phyloP scores from a whole-genome alignment of 345 rosid species.

The Crucihimalaya himalaica region DNA sequence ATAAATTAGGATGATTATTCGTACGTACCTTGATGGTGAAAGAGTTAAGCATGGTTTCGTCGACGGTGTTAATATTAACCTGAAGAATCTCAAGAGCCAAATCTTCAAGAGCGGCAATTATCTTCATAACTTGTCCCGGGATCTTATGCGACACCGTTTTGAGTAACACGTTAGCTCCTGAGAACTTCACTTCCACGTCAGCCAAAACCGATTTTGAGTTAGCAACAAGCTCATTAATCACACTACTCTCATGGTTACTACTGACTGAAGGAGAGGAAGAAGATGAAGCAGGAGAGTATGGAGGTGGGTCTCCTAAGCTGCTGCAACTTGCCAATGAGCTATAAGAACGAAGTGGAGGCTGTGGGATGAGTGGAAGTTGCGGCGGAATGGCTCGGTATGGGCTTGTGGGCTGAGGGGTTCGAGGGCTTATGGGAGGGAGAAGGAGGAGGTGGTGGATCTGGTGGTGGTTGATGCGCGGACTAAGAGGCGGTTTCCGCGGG shows the following conservation, averaged over 20 bases:
- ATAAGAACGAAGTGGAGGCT: conserved; percentile 41
- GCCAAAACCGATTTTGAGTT: conserved; percentile 84
- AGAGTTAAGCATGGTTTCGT: conserved; percentile 78
- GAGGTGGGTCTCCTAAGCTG: conserved; percentile 51
- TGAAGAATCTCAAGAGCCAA: conserved; percentile 80
- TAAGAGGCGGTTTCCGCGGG: conserved; percentile 54
- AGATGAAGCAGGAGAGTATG: conserved; percentile 46
- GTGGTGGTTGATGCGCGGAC: conserved; percentile 58
- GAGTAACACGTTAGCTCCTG: conserved; percentile 74
- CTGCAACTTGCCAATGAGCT: conserved; percentile 30
- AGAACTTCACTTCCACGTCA: conserved; percentile 91
- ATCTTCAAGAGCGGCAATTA: conserved; percentile 74
- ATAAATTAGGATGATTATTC: conserved; percentile 7
- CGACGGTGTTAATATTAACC: conserved; percentile 60
- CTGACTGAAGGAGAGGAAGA: conserved; percentile 59
- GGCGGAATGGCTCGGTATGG: conserved; percentile 58
- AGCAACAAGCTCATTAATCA: conserved; percentile 69
- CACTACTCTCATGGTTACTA: conserved; percentile 42
- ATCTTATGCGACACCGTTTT: conserved; percentile 81
- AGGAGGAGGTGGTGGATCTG: conserved; percentile 48
- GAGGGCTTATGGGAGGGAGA: conserved; percentile 76
- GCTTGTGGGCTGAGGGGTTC: conserved; percentile 74
- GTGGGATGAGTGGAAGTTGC: conserved; percentile 49
- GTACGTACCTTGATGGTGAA: conserved; percentile 93
- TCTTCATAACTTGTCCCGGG: conserved; percentile 84